A percentile compares a stretch with the other conserved stretches of the same genome.
These are phyloP conservation scores for Rosa persica DNA, from an alignment of 306 rosid species.

Conservation along the genomic window DNA sequence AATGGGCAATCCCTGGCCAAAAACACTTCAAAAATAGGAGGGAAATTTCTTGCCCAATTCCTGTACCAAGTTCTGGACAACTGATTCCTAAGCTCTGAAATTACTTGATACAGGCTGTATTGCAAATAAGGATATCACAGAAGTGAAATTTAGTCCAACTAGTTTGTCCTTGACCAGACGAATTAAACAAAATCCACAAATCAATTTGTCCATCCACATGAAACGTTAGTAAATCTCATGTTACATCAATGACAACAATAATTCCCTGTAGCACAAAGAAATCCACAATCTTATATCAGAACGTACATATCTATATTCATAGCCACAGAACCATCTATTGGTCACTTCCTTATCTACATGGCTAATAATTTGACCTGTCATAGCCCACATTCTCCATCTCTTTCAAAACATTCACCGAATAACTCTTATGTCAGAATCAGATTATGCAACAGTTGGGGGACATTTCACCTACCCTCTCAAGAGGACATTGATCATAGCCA, in stretches of 20 bases:
- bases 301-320: background rate
- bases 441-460: constrained; percentile 29
- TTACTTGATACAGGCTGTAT: too few species aligned
- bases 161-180: background rate
- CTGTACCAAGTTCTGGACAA: background rate
- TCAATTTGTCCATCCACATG: background rate
- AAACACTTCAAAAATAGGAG: background rate
- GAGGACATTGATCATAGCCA: constrained; percentile 44
- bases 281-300: background rate
- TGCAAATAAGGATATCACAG: too few species aligned
- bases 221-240: background rate
- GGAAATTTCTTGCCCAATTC: background rate
- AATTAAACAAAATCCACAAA: background rate
- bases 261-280: background rate
- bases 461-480: constrained; percentile 47
- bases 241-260: background rate
- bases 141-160: background rate
- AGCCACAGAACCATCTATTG: constrained; percentile 27
- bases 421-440: constrained; percentile 8
- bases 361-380: constrained; percentile 13
- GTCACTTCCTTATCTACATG: constrained; percentile 15
- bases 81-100: too few species aligned
- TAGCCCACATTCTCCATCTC: constrained; percentile 22
- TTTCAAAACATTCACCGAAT: constrained; percentile 16
- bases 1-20: too few species aligned